Conservation (phyloP, 1,284 basidiomycete species). For the Mycosarcoma maydis region DNA sequence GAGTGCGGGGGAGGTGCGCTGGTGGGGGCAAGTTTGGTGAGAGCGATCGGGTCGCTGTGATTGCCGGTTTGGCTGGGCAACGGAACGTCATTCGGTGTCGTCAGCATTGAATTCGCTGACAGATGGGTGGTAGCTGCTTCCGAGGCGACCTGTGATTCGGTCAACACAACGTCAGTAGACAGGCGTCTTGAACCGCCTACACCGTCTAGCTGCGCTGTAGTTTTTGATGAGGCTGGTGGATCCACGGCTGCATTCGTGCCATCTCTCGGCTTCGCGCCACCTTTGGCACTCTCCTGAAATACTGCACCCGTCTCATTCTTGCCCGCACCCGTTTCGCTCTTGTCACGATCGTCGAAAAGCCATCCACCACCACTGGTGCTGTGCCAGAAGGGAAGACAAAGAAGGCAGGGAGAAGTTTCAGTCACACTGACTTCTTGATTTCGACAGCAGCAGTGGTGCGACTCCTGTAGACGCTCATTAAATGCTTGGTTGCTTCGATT, state of each 20-base stretch:
- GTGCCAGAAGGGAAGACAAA: conserved; percentile 1
- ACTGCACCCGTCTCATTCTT: neutral
- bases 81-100: too few relatives aligned
- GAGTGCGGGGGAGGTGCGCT: neutral
- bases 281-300: neutral
- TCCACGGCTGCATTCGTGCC: neutral
- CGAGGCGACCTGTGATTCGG: too few relatives aligned
- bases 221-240: neutral
- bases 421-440: conserved; percentile 6
- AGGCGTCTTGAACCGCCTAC: too few relatives aligned
- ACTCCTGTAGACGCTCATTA: too few relatives aligned
- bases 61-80: neutral
- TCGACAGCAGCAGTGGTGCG: conserved; percentile 2
- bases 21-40: neutral
- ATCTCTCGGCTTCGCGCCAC: neutral
- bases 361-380: conserved; percentile 20
- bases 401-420: conserved; percentile 17
- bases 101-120: neutral
- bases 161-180: too few relatives aligned
- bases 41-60: neutral
- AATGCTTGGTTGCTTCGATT: neutral
- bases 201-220: neutral
- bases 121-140: neutral
- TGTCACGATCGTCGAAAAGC: conserved; percentile 31
- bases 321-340: neutral